Conservation (phyloP, 2,329 filamentous ascomycete species). For the Neobulgaria alba region DNA sequence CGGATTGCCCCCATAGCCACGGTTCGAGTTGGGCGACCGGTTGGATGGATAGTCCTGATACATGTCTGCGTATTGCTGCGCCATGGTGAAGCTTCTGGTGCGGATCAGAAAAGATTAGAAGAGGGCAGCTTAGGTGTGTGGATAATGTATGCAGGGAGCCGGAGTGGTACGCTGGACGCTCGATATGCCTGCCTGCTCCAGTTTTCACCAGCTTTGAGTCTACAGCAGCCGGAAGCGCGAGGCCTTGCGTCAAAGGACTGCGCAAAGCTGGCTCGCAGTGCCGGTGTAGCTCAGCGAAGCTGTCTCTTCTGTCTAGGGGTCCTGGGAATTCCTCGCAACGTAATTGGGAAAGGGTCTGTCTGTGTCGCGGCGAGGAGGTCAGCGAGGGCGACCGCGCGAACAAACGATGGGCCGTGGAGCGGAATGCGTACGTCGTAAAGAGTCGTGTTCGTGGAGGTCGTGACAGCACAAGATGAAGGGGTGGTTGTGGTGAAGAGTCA, state of each 20-base stretch:
- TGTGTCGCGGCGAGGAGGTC: constrained; percentile 8
- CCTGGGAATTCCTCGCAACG: constrained; percentile 1
- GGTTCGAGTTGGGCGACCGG: constrained; percentile 67
- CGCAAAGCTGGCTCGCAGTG: constrained; percentile 5
- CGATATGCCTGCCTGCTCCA: constrained; percentile 12
- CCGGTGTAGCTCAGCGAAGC: constrained; percentile 7
- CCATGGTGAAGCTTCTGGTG: constrained; percentile 29
- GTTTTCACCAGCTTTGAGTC: constrained; percentile 19
- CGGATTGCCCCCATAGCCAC: constrained; percentile 41
- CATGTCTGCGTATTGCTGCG: constrained; percentile 53
- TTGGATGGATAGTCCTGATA: constrained; percentile 65
- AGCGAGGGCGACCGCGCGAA: constrained; percentile 4
- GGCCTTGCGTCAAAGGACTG: constrained; percentile 7
- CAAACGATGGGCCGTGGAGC: not conserved
- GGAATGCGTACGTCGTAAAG: constrained; percentile 2
- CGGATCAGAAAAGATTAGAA: not conserved
- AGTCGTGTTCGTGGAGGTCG: constrained; percentile 1
- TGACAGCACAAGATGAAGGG: constrained; percentile 1
- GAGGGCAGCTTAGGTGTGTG: constrained; percentile 15
- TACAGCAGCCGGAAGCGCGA: constrained; percentile 13
- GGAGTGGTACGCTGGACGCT: constrained; percentile 26
- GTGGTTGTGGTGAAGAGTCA: constrained; percentile 4
- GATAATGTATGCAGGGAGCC: constrained; percentile 27
- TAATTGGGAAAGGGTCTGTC: constrained; percentile 15
- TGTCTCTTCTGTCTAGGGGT: constrained; percentile 4